A percentile compares a stretch with the other conserved stretches of the same genome.
These are phyloP conservation scores for Pythium apleroticum DNA, from an alignment of 352 stramenopile genomes.

Conservation along the genomic window DNA sequence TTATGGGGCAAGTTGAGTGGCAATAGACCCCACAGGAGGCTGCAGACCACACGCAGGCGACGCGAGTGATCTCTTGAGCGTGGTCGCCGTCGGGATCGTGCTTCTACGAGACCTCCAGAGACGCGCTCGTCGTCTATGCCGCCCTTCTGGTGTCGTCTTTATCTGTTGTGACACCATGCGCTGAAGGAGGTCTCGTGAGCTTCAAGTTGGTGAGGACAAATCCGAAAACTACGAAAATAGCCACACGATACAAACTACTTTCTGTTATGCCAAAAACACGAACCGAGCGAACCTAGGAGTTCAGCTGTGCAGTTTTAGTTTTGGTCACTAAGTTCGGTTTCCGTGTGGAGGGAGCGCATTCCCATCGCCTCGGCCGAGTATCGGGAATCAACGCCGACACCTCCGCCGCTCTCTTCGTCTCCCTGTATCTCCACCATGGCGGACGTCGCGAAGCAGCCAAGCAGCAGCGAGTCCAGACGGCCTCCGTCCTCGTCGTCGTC, in stretches of 20 bases:
- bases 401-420: not conserved
- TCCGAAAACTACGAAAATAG: slow-evolving; percentile 10
- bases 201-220: slow-evolving; percentile 18
- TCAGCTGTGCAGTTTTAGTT: slow-evolving; percentile 1
- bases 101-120: not conserved
- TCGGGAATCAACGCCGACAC: not conserved
- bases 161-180: slow-evolving; percentile 2
- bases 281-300: slow-evolving; percentile 8
- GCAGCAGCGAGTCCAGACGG: slow-evolving; percentile 4
- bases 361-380: not conserved
- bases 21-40: not conserved
- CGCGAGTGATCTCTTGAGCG: not conserved
- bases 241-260: not conserved
- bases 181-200: slow-evolving; percentile 9
- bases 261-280: no score
- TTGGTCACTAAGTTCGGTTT: slow-evolving; percentile 7
- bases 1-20: not conserved
- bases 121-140: slow-evolving; percentile 14
- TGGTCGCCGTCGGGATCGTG: not conserved
- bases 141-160: slow-evolving; percentile 8
- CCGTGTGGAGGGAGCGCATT: slow-evolving; percentile 10
- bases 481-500: slow-evolving; percentile 21
- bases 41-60: not conserved
- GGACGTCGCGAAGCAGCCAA: slow-evolving; percentile 30
- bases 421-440: slow-evolving; percentile 26